phyloP scores from a whole-genome alignment of 2,329 filamentous ascomycete species.

The Ascochyta pisi region DNA sequence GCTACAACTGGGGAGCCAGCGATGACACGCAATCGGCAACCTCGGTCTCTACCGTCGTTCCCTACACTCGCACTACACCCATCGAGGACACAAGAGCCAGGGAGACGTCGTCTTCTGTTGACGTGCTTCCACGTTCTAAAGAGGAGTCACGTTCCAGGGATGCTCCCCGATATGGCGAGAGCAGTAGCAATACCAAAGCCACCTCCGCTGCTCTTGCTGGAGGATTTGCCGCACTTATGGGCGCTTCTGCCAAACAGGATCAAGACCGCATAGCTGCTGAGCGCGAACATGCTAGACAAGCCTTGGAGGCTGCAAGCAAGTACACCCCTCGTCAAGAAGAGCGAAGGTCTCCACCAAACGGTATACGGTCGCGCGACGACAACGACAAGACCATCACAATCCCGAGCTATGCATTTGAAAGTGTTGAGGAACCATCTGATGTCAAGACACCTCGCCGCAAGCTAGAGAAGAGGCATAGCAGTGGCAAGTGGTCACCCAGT shows the following conservation, averaged over 20 bases:
- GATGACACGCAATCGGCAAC: conserved; percentile 13
- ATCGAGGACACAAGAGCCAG: not conserved
- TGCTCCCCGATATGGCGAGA: conserved; percentile 16
- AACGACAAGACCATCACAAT: conserved; percentile 29
- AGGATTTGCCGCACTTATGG: conserved; percentile 45
- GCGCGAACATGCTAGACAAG: conserved; percentile 35
- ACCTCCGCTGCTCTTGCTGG: conserved; percentile 37
- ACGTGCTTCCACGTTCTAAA: not conserved
- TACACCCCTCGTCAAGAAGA: conserved; percentile 16
- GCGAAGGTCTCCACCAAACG: conserved; percentile 27
- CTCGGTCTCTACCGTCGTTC: conserved; percentile 13
- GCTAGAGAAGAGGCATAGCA: conserved; percentile 55
- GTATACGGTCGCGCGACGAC: conserved; percentile 22
- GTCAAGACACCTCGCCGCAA: conserved; percentile 55
- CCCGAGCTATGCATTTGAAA: conserved; percentile 45
- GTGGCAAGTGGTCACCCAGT: conserved; percentile 50
- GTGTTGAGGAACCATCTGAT: conserved; percentile 42
- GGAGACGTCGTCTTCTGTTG: not conserved
- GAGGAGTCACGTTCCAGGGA: conserved; percentile 14
- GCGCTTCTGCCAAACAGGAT: conserved; percentile 42
- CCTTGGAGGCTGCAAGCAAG: conserved; percentile 33
- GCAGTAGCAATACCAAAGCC: conserved; percentile 14
- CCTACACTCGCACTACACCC: conserved; percentile 3
- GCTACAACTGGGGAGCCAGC: conserved; percentile 11
- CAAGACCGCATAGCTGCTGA: conserved; percentile 43